Percentiles rank a stretch among this genome's conserved stretches.
Conservation (phyloP, 108 stramenopile species). For the Skeletonema grethae region DNA sequence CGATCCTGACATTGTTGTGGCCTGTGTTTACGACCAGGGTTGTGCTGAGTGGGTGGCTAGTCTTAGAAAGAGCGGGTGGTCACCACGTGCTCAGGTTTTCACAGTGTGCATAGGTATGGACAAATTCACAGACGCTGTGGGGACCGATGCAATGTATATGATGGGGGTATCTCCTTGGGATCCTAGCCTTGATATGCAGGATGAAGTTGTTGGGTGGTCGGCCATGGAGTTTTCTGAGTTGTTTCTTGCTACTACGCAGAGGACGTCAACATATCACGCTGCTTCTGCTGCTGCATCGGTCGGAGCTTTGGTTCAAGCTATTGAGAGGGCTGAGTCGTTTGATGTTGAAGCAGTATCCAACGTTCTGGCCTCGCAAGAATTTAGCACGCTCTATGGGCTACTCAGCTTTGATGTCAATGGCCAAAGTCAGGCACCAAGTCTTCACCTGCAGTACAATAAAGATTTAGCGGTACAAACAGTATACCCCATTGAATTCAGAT, state of each 20-base stretch:
- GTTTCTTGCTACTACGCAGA: neutral
- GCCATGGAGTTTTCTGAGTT: conserved; percentile 26
- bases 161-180: conserved; percentile 43
- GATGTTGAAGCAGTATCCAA: neutral
- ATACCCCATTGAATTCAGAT: conserved; percentile 15
- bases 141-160: conserved; percentile 32
- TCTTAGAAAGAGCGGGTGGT: conserved; percentile 18
- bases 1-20: conserved; percentile 40
- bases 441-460: conserved; percentile 26
- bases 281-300: conserved; percentile 19
- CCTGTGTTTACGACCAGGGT: conserved; percentile 25
- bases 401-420: conserved; percentile 30
- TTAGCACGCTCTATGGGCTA: conserved; percentile 27
- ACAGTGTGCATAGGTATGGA: conserved; percentile 35
- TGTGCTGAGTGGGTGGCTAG: conserved; percentile 25
- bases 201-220: conserved; percentile 23
- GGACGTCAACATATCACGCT: conserved; percentile 26
- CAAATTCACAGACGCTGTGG: conserved; percentile 16
- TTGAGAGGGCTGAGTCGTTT: conserved; percentile 15
- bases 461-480: conserved; percentile 17
- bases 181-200: conserved; percentile 8
- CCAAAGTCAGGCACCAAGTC: conserved; percentile 7
- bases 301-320: conserved; percentile 15
- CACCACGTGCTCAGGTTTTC: conserved; percentile 39
- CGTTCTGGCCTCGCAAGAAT: neutral